These are phyloP conservation scores for Pseudogymnoascus sp. DNA, from an alignment of 2,329 filamentous ascomycete genomes.

Conservation along the genomic window DNA sequence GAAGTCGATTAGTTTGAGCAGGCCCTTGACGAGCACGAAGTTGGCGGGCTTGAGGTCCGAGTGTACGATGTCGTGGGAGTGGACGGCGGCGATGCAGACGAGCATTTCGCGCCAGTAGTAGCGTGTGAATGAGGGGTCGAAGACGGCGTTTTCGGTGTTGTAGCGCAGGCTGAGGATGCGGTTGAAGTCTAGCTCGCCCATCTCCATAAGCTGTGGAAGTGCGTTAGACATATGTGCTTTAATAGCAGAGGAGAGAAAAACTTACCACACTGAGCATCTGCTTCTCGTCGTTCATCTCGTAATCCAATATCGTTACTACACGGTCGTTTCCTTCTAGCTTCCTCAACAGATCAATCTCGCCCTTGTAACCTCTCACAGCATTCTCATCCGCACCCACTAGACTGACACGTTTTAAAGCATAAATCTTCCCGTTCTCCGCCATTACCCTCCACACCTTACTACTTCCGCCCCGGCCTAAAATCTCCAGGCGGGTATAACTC, in stretches of 20 bases:
- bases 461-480: constrained; percentile 84
- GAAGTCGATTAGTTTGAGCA: constrained; percentile 94
- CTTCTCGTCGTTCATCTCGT: constrained; percentile 88
- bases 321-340: constrained; percentile 78
- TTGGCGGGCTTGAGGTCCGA: constrained; percentile 96
- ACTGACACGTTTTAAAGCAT: constrained; percentile 87
- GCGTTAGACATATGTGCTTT: not conserved
- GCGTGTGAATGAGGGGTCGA: constrained; percentile 88
- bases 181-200: constrained; percentile 89
- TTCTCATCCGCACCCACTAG: constrained; percentile 81
- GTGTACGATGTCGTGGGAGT: constrained; percentile 86
- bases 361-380: constrained; percentile 80
- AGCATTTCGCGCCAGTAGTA: constrained; percentile 99
- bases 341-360: constrained; percentile 85
- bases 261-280: constrained; percentile 76
- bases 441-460: constrained; percentile 94
- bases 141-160: constrained; percentile 62
- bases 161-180: constrained; percentile 69
- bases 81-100: constrained; percentile 83
- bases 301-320: constrained; percentile 85
- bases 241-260: constrained; percentile 17
- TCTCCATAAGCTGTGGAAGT: constrained; percentile 73
- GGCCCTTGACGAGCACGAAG: constrained; percentile 84
- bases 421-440: constrained; percentile 92
- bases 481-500: constrained; percentile 80